Evolutionary conservation across 305 asterid genomes (phyloP).

Genomic region (Fraxinus latifolia): DNA sequence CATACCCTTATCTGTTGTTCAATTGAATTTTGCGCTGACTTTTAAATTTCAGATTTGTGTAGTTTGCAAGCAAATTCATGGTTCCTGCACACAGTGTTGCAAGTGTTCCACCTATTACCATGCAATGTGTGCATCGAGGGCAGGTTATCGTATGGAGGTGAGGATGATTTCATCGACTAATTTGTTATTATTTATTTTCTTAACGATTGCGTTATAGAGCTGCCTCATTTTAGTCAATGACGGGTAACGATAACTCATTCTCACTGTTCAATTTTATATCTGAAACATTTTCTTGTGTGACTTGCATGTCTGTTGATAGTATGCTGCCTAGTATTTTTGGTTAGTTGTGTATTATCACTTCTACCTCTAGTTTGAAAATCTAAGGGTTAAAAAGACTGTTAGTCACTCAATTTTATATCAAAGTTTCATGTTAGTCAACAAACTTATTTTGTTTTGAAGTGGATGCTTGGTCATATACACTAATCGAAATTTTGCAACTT

Average conservation of each 20-base stretch:
- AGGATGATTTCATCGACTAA: conserved; percentile 21
- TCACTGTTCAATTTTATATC: not conserved
- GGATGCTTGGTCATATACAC: not conserved
- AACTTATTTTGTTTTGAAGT: not conserved
- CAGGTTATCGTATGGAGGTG: conserved; percentile 99
- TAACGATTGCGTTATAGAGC: not conserved
- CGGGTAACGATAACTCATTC: not conserved
- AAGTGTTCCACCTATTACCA: conserved; percentile 94
- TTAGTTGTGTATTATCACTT: conserved; percentile 3
- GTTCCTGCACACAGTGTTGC: conserved; percentile 95
- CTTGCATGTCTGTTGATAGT: not conserved
- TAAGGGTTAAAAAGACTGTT: not conserved
- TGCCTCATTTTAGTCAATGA: not conserved
- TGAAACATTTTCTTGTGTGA: not conserved
- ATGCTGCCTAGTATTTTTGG: not conserved
- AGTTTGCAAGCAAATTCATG: conserved; percentile 97
- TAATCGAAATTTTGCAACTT: not conserved
- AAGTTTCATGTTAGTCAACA: not conserved
- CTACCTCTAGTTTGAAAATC: not conserved
- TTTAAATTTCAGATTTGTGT: conserved; percentile 79
- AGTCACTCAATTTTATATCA: not conserved
- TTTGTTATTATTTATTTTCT: not conserved
- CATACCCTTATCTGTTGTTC: conserved; percentile 2
- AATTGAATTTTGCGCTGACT: conserved; percentile 19
- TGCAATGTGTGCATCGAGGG: conserved; percentile 95